phyloP scores from a whole-genome alignment of 2,329 filamentous ascomycete species.

The Sporothrix humicola region DNA sequence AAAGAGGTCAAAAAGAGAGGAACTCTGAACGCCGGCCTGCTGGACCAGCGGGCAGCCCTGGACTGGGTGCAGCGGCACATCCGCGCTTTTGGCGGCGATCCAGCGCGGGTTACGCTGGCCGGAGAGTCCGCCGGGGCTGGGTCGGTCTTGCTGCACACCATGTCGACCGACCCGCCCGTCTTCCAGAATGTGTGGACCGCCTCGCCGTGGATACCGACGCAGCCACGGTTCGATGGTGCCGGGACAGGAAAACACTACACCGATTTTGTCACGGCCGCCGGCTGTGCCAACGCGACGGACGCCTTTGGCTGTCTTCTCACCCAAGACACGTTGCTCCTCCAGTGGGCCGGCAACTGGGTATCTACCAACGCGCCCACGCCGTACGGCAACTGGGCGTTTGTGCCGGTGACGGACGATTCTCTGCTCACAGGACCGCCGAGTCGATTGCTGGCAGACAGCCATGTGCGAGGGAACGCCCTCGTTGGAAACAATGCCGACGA shows the following conservation, averaged over 20 bases:
- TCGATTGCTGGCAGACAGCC: slow-evolving; percentile 40
- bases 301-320: slow-evolving; percentile 40
- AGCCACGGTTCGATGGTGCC: slow-evolving; percentile 54
- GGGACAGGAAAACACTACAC: slow-evolving; percentile 54
- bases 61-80: slow-evolving; percentile 56
- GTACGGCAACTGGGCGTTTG: slow-evolving; percentile 41
- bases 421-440: slow-evolving; percentile 44
- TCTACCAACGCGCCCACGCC: slow-evolving; percentile 36
- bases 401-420: slow-evolving; percentile 46
- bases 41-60: slow-evolving; percentile 51
- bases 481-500: slow-evolving; percentile 56
- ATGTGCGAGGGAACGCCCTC: too few relatives aligned
- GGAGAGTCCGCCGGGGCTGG: slow-evolving; percentile 55
- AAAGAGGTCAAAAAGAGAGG: slow-evolving; percentile 33
- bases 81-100: slow-evolving; percentile 51
- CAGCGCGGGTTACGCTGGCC: slow-evolving; percentile 51
- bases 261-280: slow-evolving; percentile 50
- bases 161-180: slow-evolving; percentile 36
- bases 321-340: slow-evolving; percentile 43
- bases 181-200: slow-evolving; percentile 30
- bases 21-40: slow-evolving; percentile 49
- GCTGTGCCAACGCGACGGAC: slow-evolving; percentile 45
- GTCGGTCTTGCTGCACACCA: slow-evolving; percentile 49
- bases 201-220: slow-evolving; percentile 55
- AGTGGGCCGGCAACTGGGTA: slow-evolving; percentile 39